Base-by-base conservation (phyloP, 1,139 yeast species). In the Candida tetrigidarum region DNA sequence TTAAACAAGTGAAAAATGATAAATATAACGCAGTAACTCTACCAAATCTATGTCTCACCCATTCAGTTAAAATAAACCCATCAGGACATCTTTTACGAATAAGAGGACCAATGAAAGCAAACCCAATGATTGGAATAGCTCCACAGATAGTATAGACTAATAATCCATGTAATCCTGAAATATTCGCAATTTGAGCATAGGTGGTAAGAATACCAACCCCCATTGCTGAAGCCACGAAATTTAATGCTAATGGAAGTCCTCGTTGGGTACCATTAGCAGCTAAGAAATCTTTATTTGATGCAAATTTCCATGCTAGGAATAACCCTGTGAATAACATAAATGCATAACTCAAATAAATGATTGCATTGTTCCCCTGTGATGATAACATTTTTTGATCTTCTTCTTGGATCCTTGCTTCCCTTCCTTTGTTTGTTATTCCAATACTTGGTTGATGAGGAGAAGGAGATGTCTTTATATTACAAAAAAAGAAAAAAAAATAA, bases 51-150 rank as follows among this genome's bases (percentile, higher is more conserved):
- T 80, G 82, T 58, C 89, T 78, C 11, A 89, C 95, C 98, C 98
- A 92, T 62, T 91, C 97, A n/a, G 97, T 89, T 52, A 92, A 71
- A 34, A 92, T 90, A 61, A 92, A 92, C 4, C 97, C 98, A 8
- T 87, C 83, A 0, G 98, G 97, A 58, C 96, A 88, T 54, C 79
- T 79, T 49, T 71, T 78, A 54, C 97, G 75, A 50, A 92, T 85
- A 10, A 83, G 62, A 0, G 97, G 97, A 0, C 97, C 97, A 46
- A 88, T 69, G 43, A 80, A 75, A 1, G 96, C 91, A 69, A 92
- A 92, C 15, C 90, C 68, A 50, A 88, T 71, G 66, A 92, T 84
- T 3, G 98, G 98, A 41, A 91, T 63, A 1, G 96, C 84, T 27
- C 96, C 95, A 29, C 86, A 70, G n/a, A 89, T 56, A 1, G 91